Base-by-base conservation (phyloP, 1,139 yeast genomes). In the Pichia norvegensis region DNA sequence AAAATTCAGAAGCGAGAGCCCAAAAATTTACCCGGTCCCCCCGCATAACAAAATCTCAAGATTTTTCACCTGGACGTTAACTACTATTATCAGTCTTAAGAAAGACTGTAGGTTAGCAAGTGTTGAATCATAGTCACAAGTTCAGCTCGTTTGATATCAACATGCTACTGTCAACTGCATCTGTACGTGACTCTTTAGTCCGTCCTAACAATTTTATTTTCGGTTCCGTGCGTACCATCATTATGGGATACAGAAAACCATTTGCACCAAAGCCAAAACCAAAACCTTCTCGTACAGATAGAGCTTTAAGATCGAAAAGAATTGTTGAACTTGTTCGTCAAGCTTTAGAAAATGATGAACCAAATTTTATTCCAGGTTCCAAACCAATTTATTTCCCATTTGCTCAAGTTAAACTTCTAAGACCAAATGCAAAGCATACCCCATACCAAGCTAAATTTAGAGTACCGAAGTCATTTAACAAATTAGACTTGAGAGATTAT, bases 361-460 rank as follows among this genome's bases (percentile, higher is more conserved):
- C 96, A 2, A 96, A 88, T 67, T 90, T 87, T 73, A 72, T 70
- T 45, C 78, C 84, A 7, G 97, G 97, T 58, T 80, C 75, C 6
- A 77, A 74, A 55, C 70, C 81, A 53, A 69, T 84, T 16, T 87
- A 78, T 63, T 83, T 90, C 65, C 97, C 97, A 33, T 79, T 80
- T 54, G 96, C 95, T 2, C 73, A 94, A 53, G 71, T 90, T 37
- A 77, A 85, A 45, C 70, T 90, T 38, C 69, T 90, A 53, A 75
- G 95, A 61, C 95, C 96, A 41, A 85, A 85, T 60, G 96, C 97
- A 21, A 86, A 86, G 62, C 95, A 86, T 66, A 85, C 96, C 1
- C 97, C 97, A 44, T 87, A 82, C 67, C 97, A 88, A 65, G 97
- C 97, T 43, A 88, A 87, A 65, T 90, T 90, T 63, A 78, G 85